Conservation (phyloP, 1,139 yeast genomes). For the Geotrichum europaeum region DNA sequence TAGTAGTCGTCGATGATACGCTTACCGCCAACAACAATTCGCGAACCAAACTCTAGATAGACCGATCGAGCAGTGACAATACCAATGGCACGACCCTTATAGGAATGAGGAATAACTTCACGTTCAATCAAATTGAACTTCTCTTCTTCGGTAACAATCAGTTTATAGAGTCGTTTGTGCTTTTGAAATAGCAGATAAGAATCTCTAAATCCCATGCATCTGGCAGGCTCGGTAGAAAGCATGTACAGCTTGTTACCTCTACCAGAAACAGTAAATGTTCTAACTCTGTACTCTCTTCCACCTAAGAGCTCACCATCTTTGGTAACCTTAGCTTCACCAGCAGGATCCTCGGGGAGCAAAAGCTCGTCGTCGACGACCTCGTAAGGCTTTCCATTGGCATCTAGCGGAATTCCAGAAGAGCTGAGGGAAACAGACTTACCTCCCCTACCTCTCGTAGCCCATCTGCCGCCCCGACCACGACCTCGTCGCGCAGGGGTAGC, state of each 20-base stretch:
- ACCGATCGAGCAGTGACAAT: slow-evolving; percentile 87
- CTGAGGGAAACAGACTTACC: slow-evolving; percentile 23
- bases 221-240: slow-evolving; percentile 94
- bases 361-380: slow-evolving; percentile 73
- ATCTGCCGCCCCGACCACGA: slow-evolving; percentile 24
- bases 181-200: slow-evolving; percentile 86
- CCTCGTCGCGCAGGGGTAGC: slow-evolving; percentile 23
- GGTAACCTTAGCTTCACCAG: slow-evolving; percentile 72
- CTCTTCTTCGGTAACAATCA: slow-evolving; percentile 68
- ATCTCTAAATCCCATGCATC: slow-evolving; percentile 91
- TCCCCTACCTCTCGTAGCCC: slow-evolving; percentile 23
- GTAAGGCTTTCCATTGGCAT: slow-evolving; percentile 43
- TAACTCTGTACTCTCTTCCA: slow-evolving; percentile 72
- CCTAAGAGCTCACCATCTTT: slow-evolving; percentile 62
- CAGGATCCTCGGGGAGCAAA: slow-evolving; percentile 69
- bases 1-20: slow-evolving; percentile 85
- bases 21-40: slow-evolving; percentile 71
- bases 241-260: slow-evolving; percentile 67
- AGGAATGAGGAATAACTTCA: slow-evolving; percentile 80
- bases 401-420: slow-evolving; percentile 31
- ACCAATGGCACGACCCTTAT: slow-evolving; percentile 84
- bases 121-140: slow-evolving; percentile 78
- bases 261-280: slow-evolving; percentile 71
- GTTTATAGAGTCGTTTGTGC: slow-evolving; percentile 66
- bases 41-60: slow-evolving; percentile 88